Base-by-base conservation (phyloP, 306 rosid species). In the Cucumis cinereus region DNA sequence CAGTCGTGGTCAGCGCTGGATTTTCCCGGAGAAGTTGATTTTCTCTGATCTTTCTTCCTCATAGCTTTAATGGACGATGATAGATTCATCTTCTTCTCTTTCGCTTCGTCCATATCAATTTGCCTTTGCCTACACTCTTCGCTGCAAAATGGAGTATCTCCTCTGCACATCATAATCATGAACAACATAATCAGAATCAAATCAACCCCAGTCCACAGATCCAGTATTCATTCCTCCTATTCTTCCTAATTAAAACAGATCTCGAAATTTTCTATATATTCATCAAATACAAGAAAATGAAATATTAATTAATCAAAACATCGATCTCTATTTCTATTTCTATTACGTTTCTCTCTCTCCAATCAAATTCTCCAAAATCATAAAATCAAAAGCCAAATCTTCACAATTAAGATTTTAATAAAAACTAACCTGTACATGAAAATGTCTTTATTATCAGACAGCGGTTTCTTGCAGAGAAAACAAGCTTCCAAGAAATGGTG, bases 71-170 rank as follows among this genome's bases (percentile, higher is more conserved):
- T 80, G 0, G 97, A 90, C 33, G 93, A 87, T 54, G 88, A 85
- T 53, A 82, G 79, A 58, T 82, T 89, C 78, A 79, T 12, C 12
- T 90, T 84, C 84, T 88, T 91, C 86, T 88, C 96, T 20, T 86
- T 84, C 0, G 87, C 88, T 81, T 93, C 97, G 62, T 93, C 98
- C 0, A 36, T 78, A 23, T 90, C 97, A 20, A 93, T 93, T 77
- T 93, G 96, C 68, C 86, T 91, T n/a, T 77, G 84, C 47, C 98
- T 85, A 76, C 98, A 93, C 79, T 91, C 97, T 75, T 87, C 96
- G 63, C 94, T 91, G 40, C 97, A 93, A 81, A 91, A 93, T 16
- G 98, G 96, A 6, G 89, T 86, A 63, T 93, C 98, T 53, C 97
- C 97, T 84, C 98, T 91, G 90, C 75, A 86, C 5, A 55, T 35